Percentiles rank a stretch among this genome's conserved stretches.
Conservation (phyloP, 148 eudicot genomes). For the Polygonum aviculare region DNA sequence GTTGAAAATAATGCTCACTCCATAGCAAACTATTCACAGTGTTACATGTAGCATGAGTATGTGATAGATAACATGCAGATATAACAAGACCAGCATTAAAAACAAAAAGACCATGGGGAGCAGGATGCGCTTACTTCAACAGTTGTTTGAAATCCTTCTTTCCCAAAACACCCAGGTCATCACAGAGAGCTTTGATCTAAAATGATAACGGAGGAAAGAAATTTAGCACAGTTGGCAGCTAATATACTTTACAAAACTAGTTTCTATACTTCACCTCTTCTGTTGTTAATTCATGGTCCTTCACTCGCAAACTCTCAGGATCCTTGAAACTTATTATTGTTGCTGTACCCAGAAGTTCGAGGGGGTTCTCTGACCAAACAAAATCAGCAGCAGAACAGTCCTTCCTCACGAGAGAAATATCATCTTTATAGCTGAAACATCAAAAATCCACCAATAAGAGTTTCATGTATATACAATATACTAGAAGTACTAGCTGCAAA, state of each 20-base stretch:
- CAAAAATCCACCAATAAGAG: constrained; percentile 4
- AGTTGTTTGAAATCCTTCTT: constrained; percentile 94
- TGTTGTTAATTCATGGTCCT: constrained; percentile 62
- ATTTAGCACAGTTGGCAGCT: background rate
- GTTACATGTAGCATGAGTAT: background rate
- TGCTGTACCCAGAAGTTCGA: constrained; percentile 71
- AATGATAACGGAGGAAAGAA: constrained; percentile 6
- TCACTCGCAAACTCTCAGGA: constrained; percentile 48
- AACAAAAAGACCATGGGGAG: background rate
- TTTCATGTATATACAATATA: background rate
- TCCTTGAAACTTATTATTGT: constrained; percentile 59
- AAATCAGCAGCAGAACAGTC: constrained; percentile 70
- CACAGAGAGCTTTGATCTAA: constrained; percentile 72
- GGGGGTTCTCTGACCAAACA: constrained; percentile 61
- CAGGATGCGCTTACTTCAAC: constrained; percentile 46
- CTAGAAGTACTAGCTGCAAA: background rate
- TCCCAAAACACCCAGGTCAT: constrained; percentile 77
- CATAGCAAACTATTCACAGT: background rate
- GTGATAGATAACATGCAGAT: background rate
- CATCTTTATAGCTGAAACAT: constrained; percentile 63
- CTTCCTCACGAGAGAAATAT: constrained; percentile 55
- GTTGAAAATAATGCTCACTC: background rate
- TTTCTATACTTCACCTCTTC: constrained; percentile 51
- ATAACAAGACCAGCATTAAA: background rate
- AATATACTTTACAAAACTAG: constrained; percentile 5